Conservation (phyloP, 106 monocot species). For the Dioscorea dumetorum region DNA sequence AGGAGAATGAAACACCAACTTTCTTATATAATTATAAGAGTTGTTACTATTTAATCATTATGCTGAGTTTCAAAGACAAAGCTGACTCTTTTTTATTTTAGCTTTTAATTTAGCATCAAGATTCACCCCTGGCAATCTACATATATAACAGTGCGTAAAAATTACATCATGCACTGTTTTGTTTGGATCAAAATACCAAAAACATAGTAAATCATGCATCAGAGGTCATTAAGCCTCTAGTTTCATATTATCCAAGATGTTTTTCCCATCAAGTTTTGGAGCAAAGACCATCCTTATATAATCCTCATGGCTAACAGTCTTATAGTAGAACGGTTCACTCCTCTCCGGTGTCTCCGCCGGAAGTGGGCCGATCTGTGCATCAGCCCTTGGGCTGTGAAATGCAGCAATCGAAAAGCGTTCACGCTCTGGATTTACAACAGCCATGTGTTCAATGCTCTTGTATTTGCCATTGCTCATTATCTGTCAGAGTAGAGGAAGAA, state of each 20-base stretch:
- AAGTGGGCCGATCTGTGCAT: slow-evolving; percentile 24
- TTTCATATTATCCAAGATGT: slow-evolving; percentile 34
- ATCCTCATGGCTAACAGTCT: slow-evolving; percentile 14
- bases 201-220: too few relatives aligned
- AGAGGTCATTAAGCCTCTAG: neutral
- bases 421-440: slow-evolving; percentile 20
- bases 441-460: slow-evolving; percentile 49
- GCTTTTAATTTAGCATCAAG: too few relatives aligned
- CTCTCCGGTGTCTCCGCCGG: slow-evolving; percentile 8
- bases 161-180: too few relatives aligned
- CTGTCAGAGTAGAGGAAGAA: slow-evolving; percentile 11
- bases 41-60: too few relatives aligned
- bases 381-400: slow-evolving; percentile 15
- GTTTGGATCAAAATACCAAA: too few relatives aligned
- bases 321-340: slow-evolving; percentile 12
- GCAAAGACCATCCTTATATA: slow-evolving; percentile 24
- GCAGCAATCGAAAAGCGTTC: slow-evolving; percentile 30
- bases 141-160: too few relatives aligned
- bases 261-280: slow-evolving; percentile 37
- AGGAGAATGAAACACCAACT: too few relatives aligned
- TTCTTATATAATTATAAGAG: too few relatives aligned
- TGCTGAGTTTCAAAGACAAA: too few relatives aligned
- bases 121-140: too few relatives aligned
- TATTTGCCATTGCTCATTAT: slow-evolving; percentile 52
- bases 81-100: too few relatives aligned